Base-by-base conservation (phyloP, 2,329 filamentous ascomycete genomes). In the Pseudogymnoascus pannorum region DNA sequence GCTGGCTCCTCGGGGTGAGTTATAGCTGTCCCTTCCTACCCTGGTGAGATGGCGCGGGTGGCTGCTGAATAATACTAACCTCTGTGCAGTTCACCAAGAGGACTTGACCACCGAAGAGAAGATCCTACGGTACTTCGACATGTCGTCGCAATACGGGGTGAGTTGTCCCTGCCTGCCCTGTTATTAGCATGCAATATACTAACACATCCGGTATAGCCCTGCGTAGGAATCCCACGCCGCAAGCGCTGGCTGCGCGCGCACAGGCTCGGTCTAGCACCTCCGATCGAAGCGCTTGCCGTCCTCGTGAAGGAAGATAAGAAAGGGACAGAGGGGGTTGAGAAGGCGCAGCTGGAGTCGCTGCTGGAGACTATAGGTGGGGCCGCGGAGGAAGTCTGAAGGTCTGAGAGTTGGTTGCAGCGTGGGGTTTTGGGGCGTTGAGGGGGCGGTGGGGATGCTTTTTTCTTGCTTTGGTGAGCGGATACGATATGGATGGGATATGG, bases 181-280 rank as follows among this genome's bases (percentile, higher is more conserved):
- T 44, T 33, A 6, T 29, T 16, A 7, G 44, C 22, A 14, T 16
- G 44, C 22, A 24, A 29, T 26, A 22, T 14, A 26, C 44, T 58
- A 16, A 58, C n/a, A 16, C 3, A 44, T 48, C 8, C 31, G 20
- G 24, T 63, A 44, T 69, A 96, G 91, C 94, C 94, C 1, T 96
- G 91, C 71, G 88, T 96, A 60, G 94, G 94, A 6, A 91, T 93
- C 59, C 77, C 86, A 36, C 86, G 94, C 57, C 77, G 88, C 68
- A 90, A 88, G 76, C 87, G 94, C 33, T 99, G 94, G 94, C 84
- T 89, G 71, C 85, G 94, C 51, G 94, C 94, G 4, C 82, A 96
- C 60, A 81, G 80, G 61, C 78, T 99, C n/a, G 87, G 88, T 2
- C 79, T 99, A n/a, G 82, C 87, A 31, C 94, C 94, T 1, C 93